Base-by-base conservation (phyloP, 164 flowering plant genomes). In the Vitis vinifera region DNA sequence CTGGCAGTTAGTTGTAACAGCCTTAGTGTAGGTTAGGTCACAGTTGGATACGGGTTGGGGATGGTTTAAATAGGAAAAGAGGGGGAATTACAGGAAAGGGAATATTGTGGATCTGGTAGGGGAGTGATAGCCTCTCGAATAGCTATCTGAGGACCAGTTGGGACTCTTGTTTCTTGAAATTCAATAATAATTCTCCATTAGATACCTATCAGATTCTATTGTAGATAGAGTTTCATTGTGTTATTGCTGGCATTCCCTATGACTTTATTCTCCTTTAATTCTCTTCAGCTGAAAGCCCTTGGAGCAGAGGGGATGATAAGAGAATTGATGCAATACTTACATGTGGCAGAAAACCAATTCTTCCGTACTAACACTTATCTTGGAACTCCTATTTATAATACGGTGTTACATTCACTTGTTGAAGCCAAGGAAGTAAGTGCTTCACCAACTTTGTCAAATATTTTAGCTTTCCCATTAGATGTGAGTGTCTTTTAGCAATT, bases 251-350 rank as follows among this genome's bases (percentile, higher is more conserved):
- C 59, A 67, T 60, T 68, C 27, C 5, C 16, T 23, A 31, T 65
- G 51, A 10, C 19, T 47, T 65, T 17, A 64, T 67, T 61, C 53
- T 56, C 60, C 12, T 68, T 76, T 68, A 71, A 15, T 78, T 71
- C 31, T 59, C 61, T 75, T 57, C 76, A 94, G 98, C 71, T 93
- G 73, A 89, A 73, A 81, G 96, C 92, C 59, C 86, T 95, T 73
- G 99, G 97, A 67, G 73, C 81, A 63, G 98, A 95, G 73, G 93
- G 96, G 16, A 88, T 90, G 93, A 71, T 79, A 66, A 76, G 69
- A 23, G 89, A 89, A 77, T 65, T 88, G 71, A 71, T 89, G 17
- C 83, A 79, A 4, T 86, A 85, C 63, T 79, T 92, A 56, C 66
- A 48, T 8, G 67, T 57, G 66, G 91, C 90, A 51, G 88, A 88